A percentile compares a stretch with the other conserved stretches of the same genome.
These are phyloP conservation scores for Aspergillus avenaceus DNA, from an alignment of 495 filamentous ascomycete species.

Conservation along the genomic window DNA sequence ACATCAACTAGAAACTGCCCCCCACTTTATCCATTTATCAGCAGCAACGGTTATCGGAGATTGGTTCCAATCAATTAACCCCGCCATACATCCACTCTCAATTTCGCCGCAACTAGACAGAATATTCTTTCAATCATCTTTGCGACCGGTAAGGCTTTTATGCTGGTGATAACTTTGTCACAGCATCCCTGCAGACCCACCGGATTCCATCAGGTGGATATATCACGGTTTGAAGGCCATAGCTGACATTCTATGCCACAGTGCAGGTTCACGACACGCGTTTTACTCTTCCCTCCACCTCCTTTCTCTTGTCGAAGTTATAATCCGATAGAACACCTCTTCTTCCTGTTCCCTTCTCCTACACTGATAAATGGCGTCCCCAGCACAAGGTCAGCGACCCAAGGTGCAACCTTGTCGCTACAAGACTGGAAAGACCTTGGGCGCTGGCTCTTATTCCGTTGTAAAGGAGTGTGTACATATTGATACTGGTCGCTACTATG, in stretches of 20 bases:
- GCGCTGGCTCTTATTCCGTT: constrained; percentile 94
- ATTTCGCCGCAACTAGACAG: neutral
- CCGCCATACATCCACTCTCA: neutral
- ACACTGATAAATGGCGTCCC: constrained; percentile 31
- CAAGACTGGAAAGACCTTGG: constrained; percentile 97
- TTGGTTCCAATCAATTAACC: neutral
- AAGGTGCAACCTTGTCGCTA: constrained; percentile 81
- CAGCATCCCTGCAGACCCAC: neutral
- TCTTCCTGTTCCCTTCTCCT: too few relatives aligned
- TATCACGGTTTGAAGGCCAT: neutral
- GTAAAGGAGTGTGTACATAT: constrained; percentile 99
- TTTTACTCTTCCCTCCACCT: neutral
- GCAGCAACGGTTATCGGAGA: neutral
- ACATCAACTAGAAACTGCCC: too few relatives aligned
- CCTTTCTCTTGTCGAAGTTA: neutral
- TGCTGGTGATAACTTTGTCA: neutral
- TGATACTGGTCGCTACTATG: constrained; percentile 96
- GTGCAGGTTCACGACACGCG: neutral
- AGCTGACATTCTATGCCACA: neutral
- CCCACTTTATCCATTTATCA: neutral
- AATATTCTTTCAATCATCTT: neutral
- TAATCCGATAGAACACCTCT: too few relatives aligned
- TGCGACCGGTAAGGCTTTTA: neutral
- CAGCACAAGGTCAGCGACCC: constrained; percentile 42
- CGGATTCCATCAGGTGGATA: neutral